Conservation (phyloP, 148 eudicot species). For the Arbutus unedo region DNA sequence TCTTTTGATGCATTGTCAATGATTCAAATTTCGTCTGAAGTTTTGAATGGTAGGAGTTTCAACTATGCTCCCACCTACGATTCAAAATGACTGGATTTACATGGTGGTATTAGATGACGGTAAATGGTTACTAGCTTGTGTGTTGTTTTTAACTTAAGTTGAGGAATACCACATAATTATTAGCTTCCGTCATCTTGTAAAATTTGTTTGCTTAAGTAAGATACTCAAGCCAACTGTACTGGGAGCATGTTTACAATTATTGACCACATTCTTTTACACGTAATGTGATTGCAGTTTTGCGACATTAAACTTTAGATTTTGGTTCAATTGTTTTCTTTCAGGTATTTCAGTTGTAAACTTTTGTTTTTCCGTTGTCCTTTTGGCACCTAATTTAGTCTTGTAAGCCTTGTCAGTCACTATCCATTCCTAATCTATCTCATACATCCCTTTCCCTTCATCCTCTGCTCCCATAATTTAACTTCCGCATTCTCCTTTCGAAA, state of each 20-base stretch:
- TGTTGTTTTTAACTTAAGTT: neutral
- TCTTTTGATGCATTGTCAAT: conserved; percentile 3
- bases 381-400: neutral
- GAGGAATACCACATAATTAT: neutral
- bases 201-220: neutral
- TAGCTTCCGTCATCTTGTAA: neutral
- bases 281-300: neutral
- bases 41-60: neutral
- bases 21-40: neutral
- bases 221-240: neutral
- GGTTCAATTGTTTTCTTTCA: neutral
- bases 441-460: neutral
- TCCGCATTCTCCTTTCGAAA: neutral
- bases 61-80: neutral
- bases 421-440: too few species aligned
- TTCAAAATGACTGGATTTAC: neutral
- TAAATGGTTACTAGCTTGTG: neutral
- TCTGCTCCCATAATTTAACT: neutral
- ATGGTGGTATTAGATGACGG: neutral
- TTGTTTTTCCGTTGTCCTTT: neutral
- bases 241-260: too few species aligned
- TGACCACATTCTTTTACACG: neutral
- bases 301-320: neutral
- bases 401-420: too few species aligned
- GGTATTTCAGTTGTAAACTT: neutral